Percentiles rank a stretch among this genome's conserved stretches.
phyloP scores from a whole-genome alignment of 306 rosid species.

The Ammopiptanthus mongolicus region DNA sequence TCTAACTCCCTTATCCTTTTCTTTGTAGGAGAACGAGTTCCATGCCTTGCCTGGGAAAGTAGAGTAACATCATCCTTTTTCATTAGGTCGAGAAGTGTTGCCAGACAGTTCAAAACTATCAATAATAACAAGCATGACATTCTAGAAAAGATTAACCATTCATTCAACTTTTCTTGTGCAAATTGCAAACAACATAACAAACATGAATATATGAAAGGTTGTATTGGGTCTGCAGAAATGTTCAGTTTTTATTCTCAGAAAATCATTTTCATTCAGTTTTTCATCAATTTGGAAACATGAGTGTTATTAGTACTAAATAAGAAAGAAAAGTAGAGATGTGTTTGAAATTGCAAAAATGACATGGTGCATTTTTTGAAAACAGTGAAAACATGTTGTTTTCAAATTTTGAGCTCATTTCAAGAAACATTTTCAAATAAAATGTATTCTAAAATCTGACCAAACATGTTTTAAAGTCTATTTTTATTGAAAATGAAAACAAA shows the following conservation, averaged over 20 bases:
- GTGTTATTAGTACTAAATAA: not conserved
- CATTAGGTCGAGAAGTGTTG: not conserved
- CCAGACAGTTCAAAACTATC: not conserved
- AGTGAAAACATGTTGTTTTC: too few species aligned
- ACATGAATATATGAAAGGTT: not conserved
- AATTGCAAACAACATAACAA: not conserved
- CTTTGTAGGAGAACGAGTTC: conserved; percentile 89
- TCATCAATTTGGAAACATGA: not conserved
- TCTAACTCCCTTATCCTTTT: conserved; percentile 65
- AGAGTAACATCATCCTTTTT: conserved; percentile 6
- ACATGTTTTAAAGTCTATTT: too few species aligned
- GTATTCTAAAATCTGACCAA: not conserved
- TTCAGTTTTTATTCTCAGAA: not conserved
- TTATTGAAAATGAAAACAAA: conserved; percentile 39
- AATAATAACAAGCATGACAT: not conserved
- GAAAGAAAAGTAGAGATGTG: not conserved
- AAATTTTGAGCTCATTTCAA: not conserved
- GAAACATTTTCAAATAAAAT: not conserved
- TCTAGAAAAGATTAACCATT: conserved; percentile 4
- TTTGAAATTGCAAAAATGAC: too few species aligned
- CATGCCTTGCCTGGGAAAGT: conserved; percentile 80
- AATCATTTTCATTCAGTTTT: too few species aligned
- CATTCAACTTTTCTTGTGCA: not conserved
- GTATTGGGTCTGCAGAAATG: too few species aligned
- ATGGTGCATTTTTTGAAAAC: too few species aligned